Conservation (phyloP, 768 basidiomycete species). For the Lactarius psammicola region DNA sequence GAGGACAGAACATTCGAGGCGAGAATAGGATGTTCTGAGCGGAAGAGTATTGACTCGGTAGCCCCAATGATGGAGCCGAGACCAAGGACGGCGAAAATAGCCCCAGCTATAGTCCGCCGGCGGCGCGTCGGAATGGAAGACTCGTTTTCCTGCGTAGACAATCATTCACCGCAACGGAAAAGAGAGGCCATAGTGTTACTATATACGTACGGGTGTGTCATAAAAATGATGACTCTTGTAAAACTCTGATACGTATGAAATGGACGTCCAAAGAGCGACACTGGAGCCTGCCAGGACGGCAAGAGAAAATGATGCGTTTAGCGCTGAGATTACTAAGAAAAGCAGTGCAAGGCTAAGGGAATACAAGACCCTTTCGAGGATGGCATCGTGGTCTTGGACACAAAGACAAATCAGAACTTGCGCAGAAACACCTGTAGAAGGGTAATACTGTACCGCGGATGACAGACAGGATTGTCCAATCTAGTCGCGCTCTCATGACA, state of each 20-base stretch:
- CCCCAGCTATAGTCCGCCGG: slow-evolving; percentile 19
- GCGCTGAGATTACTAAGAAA: slow-evolving; percentile 27
- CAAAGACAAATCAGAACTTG: background rate
- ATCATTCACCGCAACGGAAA: background rate
- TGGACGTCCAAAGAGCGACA: slow-evolving; percentile 30
- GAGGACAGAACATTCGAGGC: slow-evolving; percentile 14
- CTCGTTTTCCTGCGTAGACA: slow-evolving; percentile 11
- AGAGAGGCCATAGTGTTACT: background rate
- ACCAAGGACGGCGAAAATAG: slow-evolving; percentile 10
- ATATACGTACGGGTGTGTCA: slow-evolving; percentile 14
- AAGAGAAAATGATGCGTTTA: slow-evolving; percentile 17
- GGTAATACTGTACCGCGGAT: slow-evolving; percentile 16
- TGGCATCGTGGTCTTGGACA: slow-evolving; percentile 36
- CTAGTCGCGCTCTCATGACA: slow-evolving; percentile 11
- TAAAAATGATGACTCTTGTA: slow-evolving; percentile 27
- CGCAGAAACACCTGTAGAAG: background rate
- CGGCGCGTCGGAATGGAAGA: slow-evolving; percentile 18
- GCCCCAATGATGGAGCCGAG: slow-evolving; percentile 21
- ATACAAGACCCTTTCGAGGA: slow-evolving; percentile 32
- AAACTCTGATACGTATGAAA: slow-evolving; percentile 26
- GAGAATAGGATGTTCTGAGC: background rate
- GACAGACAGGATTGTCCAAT: slow-evolving; percentile 19
- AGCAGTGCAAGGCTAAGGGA: slow-evolving; percentile 31
- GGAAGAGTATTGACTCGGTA: slow-evolving; percentile 8
- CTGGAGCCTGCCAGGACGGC: slow-evolving; percentile 29